A percentile compares a stretch with the other conserved stretches of the same genome.
phyloP scores from a whole-genome alignment of 257 asterid genomes.

The Nicotiana sylvestris region DNA sequence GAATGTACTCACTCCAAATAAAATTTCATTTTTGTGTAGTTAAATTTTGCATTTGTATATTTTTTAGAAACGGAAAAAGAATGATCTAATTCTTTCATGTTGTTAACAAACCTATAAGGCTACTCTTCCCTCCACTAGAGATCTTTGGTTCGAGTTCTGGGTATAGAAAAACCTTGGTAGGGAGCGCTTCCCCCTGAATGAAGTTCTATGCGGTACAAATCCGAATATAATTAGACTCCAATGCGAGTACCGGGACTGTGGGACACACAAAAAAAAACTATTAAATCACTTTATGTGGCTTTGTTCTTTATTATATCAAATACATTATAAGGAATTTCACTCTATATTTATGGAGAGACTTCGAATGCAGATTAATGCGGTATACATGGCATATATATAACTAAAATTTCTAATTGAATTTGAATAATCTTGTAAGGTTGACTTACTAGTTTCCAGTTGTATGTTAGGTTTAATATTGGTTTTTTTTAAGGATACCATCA shows the following conservation, averaged over 20 bases:
- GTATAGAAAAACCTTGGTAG: rapidly evolving
- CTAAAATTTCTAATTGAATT: background rate
- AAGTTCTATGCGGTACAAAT: too few species aligned
- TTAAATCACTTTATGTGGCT: background rate
- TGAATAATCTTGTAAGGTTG: background rate
- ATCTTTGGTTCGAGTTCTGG: rapidly evolving
- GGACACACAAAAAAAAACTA: too few species aligned
- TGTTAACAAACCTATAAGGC: too few species aligned
- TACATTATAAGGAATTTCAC: background rate
- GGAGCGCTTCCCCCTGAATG: too few species aligned
- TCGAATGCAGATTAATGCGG: background rate
- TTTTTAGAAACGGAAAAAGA: background rate
- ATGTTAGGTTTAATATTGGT: background rate
- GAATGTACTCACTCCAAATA: background rate
- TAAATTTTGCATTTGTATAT: background rate
- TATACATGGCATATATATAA: background rate
- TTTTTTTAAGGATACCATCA: background rate
- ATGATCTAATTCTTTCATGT: too few species aligned
- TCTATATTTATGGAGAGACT: background rate
- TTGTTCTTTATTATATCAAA: background rate
- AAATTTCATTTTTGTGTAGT: background rate
- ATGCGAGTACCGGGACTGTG: too few species aligned
- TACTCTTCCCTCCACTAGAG: too few species aligned
- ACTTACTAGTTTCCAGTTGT: background rate
- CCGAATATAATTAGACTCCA: too few species aligned